Evolutionary conservation across 2,329 filamentous ascomycete species (phyloP), one percentile per base, ranked within the genome.

Genomic region (Botrytis porri): DNA sequence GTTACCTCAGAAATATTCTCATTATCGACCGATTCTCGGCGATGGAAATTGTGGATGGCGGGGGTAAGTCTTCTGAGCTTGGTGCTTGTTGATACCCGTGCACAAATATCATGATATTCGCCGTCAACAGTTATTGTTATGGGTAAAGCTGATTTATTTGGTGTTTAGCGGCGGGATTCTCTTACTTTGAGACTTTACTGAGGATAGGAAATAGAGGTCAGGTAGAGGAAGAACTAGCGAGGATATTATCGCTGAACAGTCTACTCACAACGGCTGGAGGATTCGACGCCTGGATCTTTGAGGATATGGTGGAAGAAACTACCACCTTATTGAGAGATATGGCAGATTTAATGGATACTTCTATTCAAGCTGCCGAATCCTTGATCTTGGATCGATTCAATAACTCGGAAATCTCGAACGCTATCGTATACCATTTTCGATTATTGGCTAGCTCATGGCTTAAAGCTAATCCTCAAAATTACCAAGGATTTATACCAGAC

Each of bases 11-110:
- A 93, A 92, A 73, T 97, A 97, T 82, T 93, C 93, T 32, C 91
- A 94, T 81, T 97, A 95, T 81, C 93, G 96, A 72, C 91, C 91
- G 18, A 90, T 97, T 81, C 91, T 92, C 82, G 95, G 96, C 70
- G 95, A 98, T 83, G 96, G 96, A 74, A 97, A 97, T 81, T 98
- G 96, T 83, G 96, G 95, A 79, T 98, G 96, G 95, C 89, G 95
- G 91, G 91, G 96, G 95, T 98, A 87, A 85, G 90, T 84, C 76
- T 76, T 70, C n/a, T 22, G 32, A 69, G 64, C 71, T 62, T 72
- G 51, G 64, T 73, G n/a, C 60, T 64, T 69, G n/a, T 66, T 70
- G 48, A 74, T 73, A 65, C 63, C 71, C 69, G 60, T 67, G 59
- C 48, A 57, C 73, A 22, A 18, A 37, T n/a, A n/a, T 9, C 66